Percentiles rank a stretch among this genome's conserved stretches.
These are phyloP conservation scores for Papilionanthe hybrid DNA, from an alignment of 116 monocot genomes.

Conservation along the genomic window DNA sequence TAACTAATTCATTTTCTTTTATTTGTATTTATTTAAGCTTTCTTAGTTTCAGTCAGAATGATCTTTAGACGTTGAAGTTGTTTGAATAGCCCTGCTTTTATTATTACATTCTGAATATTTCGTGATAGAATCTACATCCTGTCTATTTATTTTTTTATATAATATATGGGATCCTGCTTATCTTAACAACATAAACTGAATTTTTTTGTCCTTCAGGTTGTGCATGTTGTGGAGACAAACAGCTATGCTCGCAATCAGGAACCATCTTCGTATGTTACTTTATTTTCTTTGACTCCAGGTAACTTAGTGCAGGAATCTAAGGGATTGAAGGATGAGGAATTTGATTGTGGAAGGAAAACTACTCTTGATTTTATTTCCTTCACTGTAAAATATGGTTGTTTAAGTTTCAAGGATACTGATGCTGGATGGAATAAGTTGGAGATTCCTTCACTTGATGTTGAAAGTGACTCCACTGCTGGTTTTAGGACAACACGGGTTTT, in stretches of 20 bases:
- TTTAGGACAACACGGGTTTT: constrained; percentile 51
- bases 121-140: neutral
- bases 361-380: constrained; percentile 71
- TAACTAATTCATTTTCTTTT: neutral
- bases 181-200: neutral
- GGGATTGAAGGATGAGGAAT: constrained; percentile 56
- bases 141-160: neutral
- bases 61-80: neutral
- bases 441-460: constrained; percentile 60
- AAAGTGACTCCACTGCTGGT: constrained; percentile 43
- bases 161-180: neutral
- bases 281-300: constrained; percentile 78
- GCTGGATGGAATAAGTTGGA: constrained; percentile 74
- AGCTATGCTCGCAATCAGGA: constrained; percentile 22
- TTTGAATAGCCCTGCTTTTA: neutral
- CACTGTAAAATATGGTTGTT: constrained; percentile 66
- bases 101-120: neutral
- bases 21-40: neutral
- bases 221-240: constrained; percentile 80
- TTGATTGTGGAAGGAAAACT: constrained; percentile 54
- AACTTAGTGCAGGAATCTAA: constrained; percentile 56
- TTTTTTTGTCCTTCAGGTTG: constrained; percentile 47
- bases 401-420: constrained; percentile 40
- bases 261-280: constrained; percentile 57
- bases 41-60: neutral